Evolutionary conservation across 352 stramenopile genomes (phyloP), one percentile per base, ranked within the genome.

Genomic region (Globisporangium canariense): DNA sequence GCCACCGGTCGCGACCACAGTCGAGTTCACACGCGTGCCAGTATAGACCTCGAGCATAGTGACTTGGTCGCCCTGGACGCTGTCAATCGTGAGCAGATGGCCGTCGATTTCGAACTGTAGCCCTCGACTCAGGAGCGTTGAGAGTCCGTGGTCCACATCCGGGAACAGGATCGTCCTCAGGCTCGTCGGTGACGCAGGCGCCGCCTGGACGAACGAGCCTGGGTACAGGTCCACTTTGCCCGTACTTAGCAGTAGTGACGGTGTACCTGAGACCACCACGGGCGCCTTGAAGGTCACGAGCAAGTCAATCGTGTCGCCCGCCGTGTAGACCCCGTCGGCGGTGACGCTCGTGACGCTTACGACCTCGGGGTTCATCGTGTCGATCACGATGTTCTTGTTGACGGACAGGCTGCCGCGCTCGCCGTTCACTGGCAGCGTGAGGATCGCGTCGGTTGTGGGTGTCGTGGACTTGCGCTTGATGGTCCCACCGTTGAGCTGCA

Each of bases 371-470:
- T 74, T 71, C 0, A 71, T 79, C 0, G 86, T 91, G 62, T 92
- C 77, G 54, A 94, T 78, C 6, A 94, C 71, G 7, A 93, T 78
- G 58, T 91, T 90, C 52, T 85, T 89, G 47, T 77, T 85, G 3
- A 83, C 76, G 2, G 79, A 88, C 11, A 93, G 50, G 68, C 81
- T 91, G 1, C 81, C 80, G n/a, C 62, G 61, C 22, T 81, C 75
- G 34, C 77, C 82, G 50, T 88, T 88, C 0, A 69, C 51, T 0
- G 83, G 83, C 14, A 91, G 68, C 2, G 70, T 81, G 16, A 90
- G 58, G 0, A 78, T 34, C 1, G 79, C 81, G 45, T 81, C 45
- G 0, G 79, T 94, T 38, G 76, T 79, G 0, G 83, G 71, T 2
- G 66, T 77, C 0, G 77, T 86, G 2, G 79, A 86, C 46, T 69